Evolutionary conservation across 306 rosid species (phyloP).

Genomic region (Sicyos edulis): DNA sequence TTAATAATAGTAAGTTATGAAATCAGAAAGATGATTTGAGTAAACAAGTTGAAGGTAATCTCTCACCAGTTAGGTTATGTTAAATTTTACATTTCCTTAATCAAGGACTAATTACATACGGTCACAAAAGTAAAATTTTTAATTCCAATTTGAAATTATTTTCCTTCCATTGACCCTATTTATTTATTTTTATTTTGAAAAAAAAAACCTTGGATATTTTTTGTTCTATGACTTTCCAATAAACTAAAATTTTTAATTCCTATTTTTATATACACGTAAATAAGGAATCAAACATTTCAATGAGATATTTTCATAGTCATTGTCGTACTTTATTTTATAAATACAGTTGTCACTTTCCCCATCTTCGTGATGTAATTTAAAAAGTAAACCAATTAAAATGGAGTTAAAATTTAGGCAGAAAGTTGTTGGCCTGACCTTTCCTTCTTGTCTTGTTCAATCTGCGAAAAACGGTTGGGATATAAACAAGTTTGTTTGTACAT

Average conservation of each 20-base stretch:
- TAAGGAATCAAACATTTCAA: background rate
- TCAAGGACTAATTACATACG: background rate
- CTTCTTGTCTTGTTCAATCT: background rate
- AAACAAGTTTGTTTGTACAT: background rate
- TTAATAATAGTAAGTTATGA: too few relatives aligned
- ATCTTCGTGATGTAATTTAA: background rate
- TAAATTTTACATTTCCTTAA: too few relatives aligned
- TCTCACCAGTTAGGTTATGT: background rate
- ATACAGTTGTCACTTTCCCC: background rate
- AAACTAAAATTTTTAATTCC: background rate
- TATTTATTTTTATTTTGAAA: background rate
- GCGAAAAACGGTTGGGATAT: background rate
- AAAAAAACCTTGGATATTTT: background rate
- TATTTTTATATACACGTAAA: background rate
- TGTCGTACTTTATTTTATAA: background rate
- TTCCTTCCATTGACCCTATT: background rate
- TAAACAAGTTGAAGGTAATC: too few relatives aligned
- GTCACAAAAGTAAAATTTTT: background rate
- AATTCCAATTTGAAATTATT: background rate
- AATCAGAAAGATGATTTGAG: too few relatives aligned
- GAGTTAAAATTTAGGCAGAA: background rate
- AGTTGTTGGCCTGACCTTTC: constrained; percentile 9
- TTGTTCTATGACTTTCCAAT: background rate
- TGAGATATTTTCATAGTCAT: background rate
- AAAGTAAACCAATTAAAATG: background rate